Evolutionary conservation across 1,139 yeast species (phyloP).

Genomic region (Candida sp.): DNA sequence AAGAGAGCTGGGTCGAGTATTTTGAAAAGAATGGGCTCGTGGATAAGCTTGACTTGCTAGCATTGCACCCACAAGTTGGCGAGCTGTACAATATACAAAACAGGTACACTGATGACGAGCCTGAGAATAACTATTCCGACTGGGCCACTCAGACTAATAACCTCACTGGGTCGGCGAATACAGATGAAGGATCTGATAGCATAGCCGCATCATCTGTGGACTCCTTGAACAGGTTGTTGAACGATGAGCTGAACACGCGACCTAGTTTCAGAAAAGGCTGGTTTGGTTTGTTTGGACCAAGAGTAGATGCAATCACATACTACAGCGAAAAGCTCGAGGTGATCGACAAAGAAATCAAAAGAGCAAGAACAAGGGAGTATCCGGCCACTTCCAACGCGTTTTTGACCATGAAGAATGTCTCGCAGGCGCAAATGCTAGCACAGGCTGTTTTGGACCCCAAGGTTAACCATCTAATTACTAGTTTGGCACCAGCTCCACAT

Average conservation of each 20-base stretch:
- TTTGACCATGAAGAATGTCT: conserved; percentile 84
- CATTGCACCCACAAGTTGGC: conserved; percentile 32
- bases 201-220: conserved; percentile 6
- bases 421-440: conserved; percentile 89
- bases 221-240: conserved; percentile 16
- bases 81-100: conserved; percentile 19
- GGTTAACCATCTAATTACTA: conserved; percentile 72
- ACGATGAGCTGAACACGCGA: conserved; percentile 37
- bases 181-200: conserved; percentile 23
- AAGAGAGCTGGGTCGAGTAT: conserved; percentile 79
- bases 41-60: conserved; percentile 32
- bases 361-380: conserved; percentile 63
- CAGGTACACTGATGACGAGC: conserved; percentile 4
- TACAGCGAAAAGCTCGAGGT: conserved; percentile 58
- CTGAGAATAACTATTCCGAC: conserved; percentile 17
- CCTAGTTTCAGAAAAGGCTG: conserved; percentile 58
- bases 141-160: neutral
- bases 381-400: conserved; percentile 72
- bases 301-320: conserved; percentile 68
- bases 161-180: conserved; percentile 10
- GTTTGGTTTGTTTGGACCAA: conserved; percentile 56
- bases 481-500: conserved; percentile 86
- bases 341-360: conserved; percentile 59
- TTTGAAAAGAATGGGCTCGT: conserved; percentile 45
- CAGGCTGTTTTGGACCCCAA: conserved; percentile 87